A percentile compares a stretch with the other conserved stretches of the same genome.
These are phyloP conservation scores for Podila horticola DNA, from an alignment of 192 early-diverging fungal genomes.

Conservation along the genomic window DNA sequence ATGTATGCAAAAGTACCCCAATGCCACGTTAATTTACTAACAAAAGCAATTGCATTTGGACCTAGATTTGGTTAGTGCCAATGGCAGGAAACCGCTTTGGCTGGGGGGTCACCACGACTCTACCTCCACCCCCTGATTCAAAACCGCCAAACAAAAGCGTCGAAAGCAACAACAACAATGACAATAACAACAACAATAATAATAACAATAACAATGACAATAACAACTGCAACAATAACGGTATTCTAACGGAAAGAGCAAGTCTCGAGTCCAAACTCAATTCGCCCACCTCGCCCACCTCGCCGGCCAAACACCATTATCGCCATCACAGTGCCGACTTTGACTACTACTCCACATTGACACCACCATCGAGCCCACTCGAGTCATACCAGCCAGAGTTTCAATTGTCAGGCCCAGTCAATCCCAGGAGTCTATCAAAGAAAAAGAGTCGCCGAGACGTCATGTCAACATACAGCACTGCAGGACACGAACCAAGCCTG, in stretches of 20 bases:
- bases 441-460: too few species aligned
- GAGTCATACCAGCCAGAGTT: background rate
- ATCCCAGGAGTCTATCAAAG: too few species aligned
- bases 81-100: constrained; percentile 1
- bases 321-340: background rate
- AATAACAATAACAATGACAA: background rate
- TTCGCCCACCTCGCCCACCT: background rate
- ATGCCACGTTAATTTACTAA: background rate
- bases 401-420: background rate
- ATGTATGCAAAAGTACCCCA: too few species aligned
- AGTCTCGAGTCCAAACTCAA: background rate
- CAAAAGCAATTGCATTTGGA: background rate
- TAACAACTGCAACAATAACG: background rate
- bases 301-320: background rate
- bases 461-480: too few species aligned
- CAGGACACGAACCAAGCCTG: too few species aligned
- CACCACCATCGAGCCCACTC: background rate
- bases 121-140: background rate
- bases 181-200: background rate
- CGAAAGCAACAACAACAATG: background rate
- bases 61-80: constrained; percentile 3
- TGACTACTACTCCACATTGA: background rate
- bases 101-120: background rate
- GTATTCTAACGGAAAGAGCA: background rate
- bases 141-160: background rate